Base-by-base conservation (phyloP, 345 rosid genomes). In the Triadica sebifera region DNA sequence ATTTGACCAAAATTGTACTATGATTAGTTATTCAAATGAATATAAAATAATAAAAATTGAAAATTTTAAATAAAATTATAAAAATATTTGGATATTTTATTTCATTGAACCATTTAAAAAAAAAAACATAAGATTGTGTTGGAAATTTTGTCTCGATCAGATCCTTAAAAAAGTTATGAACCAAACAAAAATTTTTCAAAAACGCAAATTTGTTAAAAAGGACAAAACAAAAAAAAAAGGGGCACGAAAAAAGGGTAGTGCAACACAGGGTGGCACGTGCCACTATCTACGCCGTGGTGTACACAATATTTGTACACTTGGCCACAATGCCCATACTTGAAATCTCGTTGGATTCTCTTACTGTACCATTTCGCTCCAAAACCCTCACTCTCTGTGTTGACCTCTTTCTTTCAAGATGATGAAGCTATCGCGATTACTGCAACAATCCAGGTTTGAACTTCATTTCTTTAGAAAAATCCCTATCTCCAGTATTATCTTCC, bases 371-470 rank as follows among this genome's bases (percentile, higher is more conserved):
- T 57, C 13, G 22, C 67, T 41, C 67, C 25, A 64, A 64, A 64
- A 64, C 67, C 67, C 67, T 64, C 67, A 37, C 7, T 13, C 24
- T 4, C 50, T 41, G 29, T 8, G 34, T 8, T 12, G 22, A 57
- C 3, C 20, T 38, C 0, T 3, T 41, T 60, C 63, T 29, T 24
- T 15, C 43, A 68, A 68, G 60, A 68, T 51, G 72, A 51, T 52
- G 72, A 68, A 51, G 72, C 46, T 68, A 51, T 50, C 16, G 13
- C 46, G 72, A 17, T 29, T 68, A 4, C 72, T 68, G 60, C 72
- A 68, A 34, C 15, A 29, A 0, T 68, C 72, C 22, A 68, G 72
- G 72, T 68, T 50, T 2, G 4, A 51, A 3, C 29, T 41, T 63
- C 2, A 22, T 24, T 10, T 10, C 38, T 25, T 3, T 51, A 5